Conservation (phyloP, 164 flowering plant species). For the Aristolochia californica region DNA sequence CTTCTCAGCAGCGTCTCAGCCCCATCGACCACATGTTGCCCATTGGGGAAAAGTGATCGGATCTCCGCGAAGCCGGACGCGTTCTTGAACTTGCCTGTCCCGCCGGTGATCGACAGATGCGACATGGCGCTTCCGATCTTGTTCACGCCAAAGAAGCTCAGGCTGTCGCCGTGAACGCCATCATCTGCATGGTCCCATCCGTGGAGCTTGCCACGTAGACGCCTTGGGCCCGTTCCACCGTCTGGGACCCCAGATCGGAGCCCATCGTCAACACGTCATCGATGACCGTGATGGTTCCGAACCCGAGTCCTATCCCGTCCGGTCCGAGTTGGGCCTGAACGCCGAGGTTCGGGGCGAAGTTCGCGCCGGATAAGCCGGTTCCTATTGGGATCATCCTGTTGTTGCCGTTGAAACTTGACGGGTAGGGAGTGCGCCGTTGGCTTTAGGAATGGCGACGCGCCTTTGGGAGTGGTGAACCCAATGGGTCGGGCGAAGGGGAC, state of each 20-base stretch:
- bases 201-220: constrained; percentile 65
- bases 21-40: constrained; percentile 53
- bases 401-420: constrained; percentile 35
- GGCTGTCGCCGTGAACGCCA: constrained; percentile 69
- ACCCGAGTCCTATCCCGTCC: constrained; percentile 64
- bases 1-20: constrained; percentile 64
- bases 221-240: constrained; percentile 54
- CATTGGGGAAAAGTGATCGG: constrained; percentile 50
- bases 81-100: constrained; percentile 73
- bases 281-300: constrained; percentile 64
- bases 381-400: constrained; percentile 68
- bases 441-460: constrained; percentile 63
- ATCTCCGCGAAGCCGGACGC: constrained; percentile 68
- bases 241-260: constrained; percentile 43
- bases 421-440: constrained; percentile 75
- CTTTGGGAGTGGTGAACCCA: constrained; percentile 47
- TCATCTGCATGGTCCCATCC: constrained; percentile 57
- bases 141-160: constrained; percentile 69
- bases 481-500: constrained; percentile 82
- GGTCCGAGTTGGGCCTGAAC: constrained; percentile 43
- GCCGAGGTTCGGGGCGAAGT: constrained; percentile 31
- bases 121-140: constrained; percentile 55
- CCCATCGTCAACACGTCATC: constrained; percentile 47
- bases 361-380: constrained; percentile 66
- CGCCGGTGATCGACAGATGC: constrained; percentile 61